These are phyloP conservation scores for Tetracentron sinense DNA, from an alignment of 164 flowering plant species.

Conservation along the genomic window DNA sequence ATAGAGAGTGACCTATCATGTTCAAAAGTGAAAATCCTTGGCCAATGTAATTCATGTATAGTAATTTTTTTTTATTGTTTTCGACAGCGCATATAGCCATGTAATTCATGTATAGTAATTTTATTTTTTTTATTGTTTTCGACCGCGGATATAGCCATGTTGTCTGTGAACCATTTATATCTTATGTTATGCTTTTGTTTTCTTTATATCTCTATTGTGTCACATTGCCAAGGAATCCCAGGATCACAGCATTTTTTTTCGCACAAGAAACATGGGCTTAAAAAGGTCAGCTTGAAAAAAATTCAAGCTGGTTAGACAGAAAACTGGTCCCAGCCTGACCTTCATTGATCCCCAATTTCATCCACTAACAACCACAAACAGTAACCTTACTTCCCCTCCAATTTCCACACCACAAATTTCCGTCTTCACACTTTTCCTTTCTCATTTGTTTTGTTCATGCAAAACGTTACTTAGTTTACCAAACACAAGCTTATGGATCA, in stretches of 20 bases:
- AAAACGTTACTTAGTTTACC: conserved; percentile 17
- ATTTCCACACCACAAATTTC: not conserved
- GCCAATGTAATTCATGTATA: too few species aligned
- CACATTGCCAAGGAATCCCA: too few species aligned
- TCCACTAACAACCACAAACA: not conserved
- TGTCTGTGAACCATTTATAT: too few species aligned
- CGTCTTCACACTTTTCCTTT: not conserved
- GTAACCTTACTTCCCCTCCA: not conserved
- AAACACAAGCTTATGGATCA: conserved; percentile 31
- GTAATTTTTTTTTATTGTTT: too few species aligned
- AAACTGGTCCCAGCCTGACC: conserved; percentile 25
- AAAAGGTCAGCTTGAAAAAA: conserved; percentile 21
- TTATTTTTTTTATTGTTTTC: too few species aligned
- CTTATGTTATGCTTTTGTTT: too few species aligned
- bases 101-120: too few species aligned
- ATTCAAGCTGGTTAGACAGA: conserved; percentile 24
- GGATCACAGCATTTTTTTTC: too few species aligned
- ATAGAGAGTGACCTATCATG: too few species aligned
- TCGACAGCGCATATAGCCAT: too few species aligned
- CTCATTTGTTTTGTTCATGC: conserved; percentile 25
- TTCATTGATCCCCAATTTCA: conserved; percentile 9
- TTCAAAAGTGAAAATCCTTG: conserved; percentile 32
- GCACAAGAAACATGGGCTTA: not conserved
- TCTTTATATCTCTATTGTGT: too few species aligned
- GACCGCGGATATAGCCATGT: too few species aligned